These are phyloP conservation scores for Coemansia sp. DNA, from an alignment of 192 early-diverging fungal genomes.

Conservation along the genomic window DNA sequence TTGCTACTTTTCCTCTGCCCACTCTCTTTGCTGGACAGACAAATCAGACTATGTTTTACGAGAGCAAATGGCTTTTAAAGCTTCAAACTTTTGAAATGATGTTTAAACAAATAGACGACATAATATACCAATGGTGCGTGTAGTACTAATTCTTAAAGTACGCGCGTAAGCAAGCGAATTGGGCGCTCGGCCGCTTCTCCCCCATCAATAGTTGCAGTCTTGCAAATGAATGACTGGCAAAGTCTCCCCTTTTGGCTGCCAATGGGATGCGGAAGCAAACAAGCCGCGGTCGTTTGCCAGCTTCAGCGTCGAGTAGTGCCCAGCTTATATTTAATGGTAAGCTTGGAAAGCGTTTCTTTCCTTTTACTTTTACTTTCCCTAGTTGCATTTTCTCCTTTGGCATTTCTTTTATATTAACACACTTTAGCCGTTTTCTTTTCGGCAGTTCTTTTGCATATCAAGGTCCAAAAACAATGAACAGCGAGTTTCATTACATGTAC, in stretches of 20 bases:
- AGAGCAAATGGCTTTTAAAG: neutral
- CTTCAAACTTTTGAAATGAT: neutral
- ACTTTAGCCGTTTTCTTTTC: neutral
- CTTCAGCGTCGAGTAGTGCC: neutral
- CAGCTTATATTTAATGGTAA: neutral
- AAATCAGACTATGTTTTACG: neutral
- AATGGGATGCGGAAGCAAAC: neutral
- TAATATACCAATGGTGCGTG: neutral
- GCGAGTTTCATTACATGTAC: conserved; percentile 39
- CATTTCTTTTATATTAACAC: neutral
- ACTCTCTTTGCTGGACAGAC: neutral
- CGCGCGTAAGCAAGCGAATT: neutral
- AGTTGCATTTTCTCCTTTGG: neutral
- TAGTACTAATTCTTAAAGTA: neutral
- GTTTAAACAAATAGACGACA: neutral
- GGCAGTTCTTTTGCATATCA: conserved; percentile 1
- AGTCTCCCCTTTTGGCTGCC: neutral
- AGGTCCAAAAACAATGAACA: conserved; percentile 1
- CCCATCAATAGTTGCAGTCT: neutral
- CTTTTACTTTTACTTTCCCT: neutral
- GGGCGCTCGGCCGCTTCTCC: neutral
- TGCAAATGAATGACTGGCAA: neutral
- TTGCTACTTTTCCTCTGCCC: neutral
- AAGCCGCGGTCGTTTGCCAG: neutral
- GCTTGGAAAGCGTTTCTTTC: neutral